Percentiles rank a stretch among this genome's conserved stretches.
Conservation (phyloP, 2,329 filamentous ascomycete genomes). For the Myriosclerotinia curreyana region DNA sequence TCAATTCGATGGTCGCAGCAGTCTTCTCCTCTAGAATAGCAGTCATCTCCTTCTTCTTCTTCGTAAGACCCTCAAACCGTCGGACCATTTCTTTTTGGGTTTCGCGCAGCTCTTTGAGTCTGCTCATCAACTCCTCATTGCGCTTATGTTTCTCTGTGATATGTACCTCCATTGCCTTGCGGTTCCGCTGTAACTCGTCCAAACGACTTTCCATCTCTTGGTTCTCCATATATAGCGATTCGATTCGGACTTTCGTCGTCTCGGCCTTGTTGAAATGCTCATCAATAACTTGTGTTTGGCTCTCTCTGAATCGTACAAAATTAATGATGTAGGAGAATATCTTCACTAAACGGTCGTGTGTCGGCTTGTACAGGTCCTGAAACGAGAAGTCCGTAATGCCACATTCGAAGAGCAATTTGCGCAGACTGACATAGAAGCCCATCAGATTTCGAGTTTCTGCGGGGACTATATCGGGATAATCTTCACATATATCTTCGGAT, state of each 20-base stretch:
- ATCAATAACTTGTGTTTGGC: conserved; percentile 84
- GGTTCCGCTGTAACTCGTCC: conserved; percentile 75
- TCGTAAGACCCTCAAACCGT: conserved; percentile 77
- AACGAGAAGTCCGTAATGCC: conserved; percentile 93
- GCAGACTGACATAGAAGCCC: conserved; percentile 88
- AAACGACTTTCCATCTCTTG: conserved; percentile 79
- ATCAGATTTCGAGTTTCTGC: conserved; percentile 89
- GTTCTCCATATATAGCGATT: conserved; percentile 80
- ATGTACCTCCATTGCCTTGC: conserved; percentile 75
- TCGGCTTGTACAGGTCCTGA: conserved; percentile 85
- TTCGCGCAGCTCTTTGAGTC: conserved; percentile 73
- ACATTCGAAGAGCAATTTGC: conserved; percentile 78
- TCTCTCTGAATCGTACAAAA: conserved; percentile 95
- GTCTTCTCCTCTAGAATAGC: conserved; percentile 68
- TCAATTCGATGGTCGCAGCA: conserved; percentile 64
- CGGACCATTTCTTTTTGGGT: conserved; percentile 81
- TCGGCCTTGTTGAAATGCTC: conserved; percentile 91
- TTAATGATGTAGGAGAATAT: conserved; percentile 99
- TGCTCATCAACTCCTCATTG: conserved; percentile 83
- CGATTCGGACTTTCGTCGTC: conserved; percentile 80
- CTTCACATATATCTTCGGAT: conserved; percentile 80
- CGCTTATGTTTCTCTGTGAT: conserved; percentile 80
- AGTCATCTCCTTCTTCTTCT: conserved; percentile 74
- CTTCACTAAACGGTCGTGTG: conserved; percentile 83
- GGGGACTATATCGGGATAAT: conserved; percentile 79